Evolutionary conservation across 306 rosid genomes (phyloP).

Genomic region (Canavalia gladiata): DNA sequence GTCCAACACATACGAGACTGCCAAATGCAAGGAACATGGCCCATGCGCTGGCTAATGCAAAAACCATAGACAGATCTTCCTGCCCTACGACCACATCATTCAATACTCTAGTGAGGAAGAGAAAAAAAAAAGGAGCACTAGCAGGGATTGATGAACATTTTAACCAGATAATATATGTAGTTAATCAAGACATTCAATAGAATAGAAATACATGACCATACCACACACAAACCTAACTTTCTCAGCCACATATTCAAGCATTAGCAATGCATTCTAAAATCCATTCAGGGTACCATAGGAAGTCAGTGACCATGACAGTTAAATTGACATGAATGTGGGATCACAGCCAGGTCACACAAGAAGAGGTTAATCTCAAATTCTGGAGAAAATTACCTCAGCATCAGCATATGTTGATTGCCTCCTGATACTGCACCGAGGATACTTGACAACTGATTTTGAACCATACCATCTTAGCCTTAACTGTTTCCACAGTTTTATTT

Average conservation of each 20-base stretch:
- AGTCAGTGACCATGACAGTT: neutral
- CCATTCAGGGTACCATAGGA: neutral
- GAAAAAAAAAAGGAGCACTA: neutral
- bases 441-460: slow-evolving; percentile 82
- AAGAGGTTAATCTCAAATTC: neutral
- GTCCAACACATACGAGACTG: slow-evolving; percentile 72
- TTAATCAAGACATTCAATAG: slow-evolving; percentile 15
- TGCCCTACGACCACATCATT: slow-evolving; percentile 98
- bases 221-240: slow-evolving; percentile 15
- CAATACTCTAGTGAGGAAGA: slow-evolving; percentile 65
- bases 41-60: slow-evolving; percentile 88
- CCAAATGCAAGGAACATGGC: slow-evolving; percentile 76
- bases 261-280: neutral
- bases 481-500: slow-evolving; percentile 52
- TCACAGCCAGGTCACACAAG: neutral
- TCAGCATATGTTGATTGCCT: slow-evolving; percentile 85
- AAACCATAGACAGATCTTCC: slow-evolving; percentile 93
- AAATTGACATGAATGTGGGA: neutral
- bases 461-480: slow-evolving; percentile 84
- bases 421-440: slow-evolving; percentile 90
- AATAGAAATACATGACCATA: slow-evolving; percentile 11
- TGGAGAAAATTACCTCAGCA: slow-evolving; percentile 80
- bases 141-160: slow-evolving; percentile 23
- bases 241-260: slow-evolving; percentile 11
- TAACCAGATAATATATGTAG: slow-evolving; percentile 26